Base-by-base conservation (phyloP, 306 rosid species). In the Benincasa hispida region DNA sequence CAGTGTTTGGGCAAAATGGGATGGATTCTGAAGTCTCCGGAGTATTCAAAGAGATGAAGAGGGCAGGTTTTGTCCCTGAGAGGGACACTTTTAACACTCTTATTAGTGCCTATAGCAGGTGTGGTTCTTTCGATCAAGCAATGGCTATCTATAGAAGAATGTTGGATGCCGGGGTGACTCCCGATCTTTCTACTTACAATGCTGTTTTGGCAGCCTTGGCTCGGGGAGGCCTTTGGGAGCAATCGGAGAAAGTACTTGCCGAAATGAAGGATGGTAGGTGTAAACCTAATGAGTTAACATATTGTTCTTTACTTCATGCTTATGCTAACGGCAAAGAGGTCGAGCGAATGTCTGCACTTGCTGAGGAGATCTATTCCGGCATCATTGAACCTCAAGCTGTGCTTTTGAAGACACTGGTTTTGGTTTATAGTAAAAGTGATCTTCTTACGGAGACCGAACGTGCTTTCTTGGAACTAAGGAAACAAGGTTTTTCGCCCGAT, bases 41-140 rank as follows among this genome's bases (percentile, higher is more conserved):
- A 72, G 92, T 91, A 34, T 94, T 91, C 78, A 88, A 83, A 82
- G 97, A 94, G 83, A 87, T 94, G 96, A 90, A 91, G 85, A 90
- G 97, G 81, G 96, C 98, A 18, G 98, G 98, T 48, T 94, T 94
- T 88, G 89, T 91, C 47, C 91, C 97, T 0, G 96, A 94, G 84
- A 86, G 96, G 85, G 96, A 91, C 80, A 91, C 98, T 57, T 91
- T 90, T 79, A 91, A 94, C 81, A 91, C 94, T 25, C 81, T 94
- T 8, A 90, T 94, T 51, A 83, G 98, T 85, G 93, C 97, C 22
- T 94, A 91, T 84, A 94, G 95, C 86, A 83, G 95, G 59, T 94
- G 98, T 68, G 95, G 93, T 50, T 85, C 93, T 28, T 88, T 90
- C 22, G 93, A 91, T 74, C 97, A 94, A 83, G 96, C 97, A 21